Evolutionary conservation across 257 asterid genomes (phyloP).

Genomic region (Solanum appendiculatum): DNA sequence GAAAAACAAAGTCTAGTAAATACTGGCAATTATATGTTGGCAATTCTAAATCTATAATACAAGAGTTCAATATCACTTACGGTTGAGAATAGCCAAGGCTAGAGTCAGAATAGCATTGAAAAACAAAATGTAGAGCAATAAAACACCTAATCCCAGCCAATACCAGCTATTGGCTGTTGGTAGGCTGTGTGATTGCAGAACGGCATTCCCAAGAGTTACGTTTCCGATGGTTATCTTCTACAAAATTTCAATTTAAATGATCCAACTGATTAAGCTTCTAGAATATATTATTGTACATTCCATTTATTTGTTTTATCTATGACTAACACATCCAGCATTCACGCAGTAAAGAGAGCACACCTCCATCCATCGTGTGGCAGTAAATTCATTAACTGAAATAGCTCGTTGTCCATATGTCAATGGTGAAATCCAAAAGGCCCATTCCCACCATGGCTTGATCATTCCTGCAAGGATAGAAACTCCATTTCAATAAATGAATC

Average conservation of each 20-base stretch:
- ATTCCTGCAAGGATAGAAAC: slow-evolving; percentile 33
- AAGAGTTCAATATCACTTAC: slow-evolving; percentile 29
- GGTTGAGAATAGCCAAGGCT: slow-evolving; percentile 60
- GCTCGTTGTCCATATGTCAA: slow-evolving; percentile 79
- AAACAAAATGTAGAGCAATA: slow-evolving; percentile 53
- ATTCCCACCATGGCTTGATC: slow-evolving; percentile 91
- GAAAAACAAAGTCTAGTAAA: not conserved
- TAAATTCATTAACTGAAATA: slow-evolving; percentile 71
- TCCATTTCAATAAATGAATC: not conserved
- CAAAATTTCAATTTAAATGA: slow-evolving; percentile 8
- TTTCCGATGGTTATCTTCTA: slow-evolving; percentile 42
- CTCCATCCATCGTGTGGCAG: slow-evolving; percentile 76
- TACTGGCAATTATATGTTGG: not conserved
- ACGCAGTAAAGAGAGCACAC: slow-evolving; percentile 19
- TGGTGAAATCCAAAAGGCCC: slow-evolving; percentile 94
- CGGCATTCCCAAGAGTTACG: slow-evolving; percentile 33
- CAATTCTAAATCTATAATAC: not conserved
- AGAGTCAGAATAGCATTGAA: slow-evolving; percentile 50
- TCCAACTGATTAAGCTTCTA: not conserved
- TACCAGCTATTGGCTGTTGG: slow-evolving; percentile 56
- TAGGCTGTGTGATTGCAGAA: slow-evolving; percentile 54
- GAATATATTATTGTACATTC: not conserved
- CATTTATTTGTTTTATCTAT: not conserved
- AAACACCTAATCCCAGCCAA: slow-evolving; percentile 70
- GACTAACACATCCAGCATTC: not conserved